Percentiles rank a stretch among this genome's conserved stretches.
These are phyloP conservation scores for Fistulifera pelliculosa DNA, from an alignment of 108 stramenopile genomes.

Conservation along the genomic window DNA sequence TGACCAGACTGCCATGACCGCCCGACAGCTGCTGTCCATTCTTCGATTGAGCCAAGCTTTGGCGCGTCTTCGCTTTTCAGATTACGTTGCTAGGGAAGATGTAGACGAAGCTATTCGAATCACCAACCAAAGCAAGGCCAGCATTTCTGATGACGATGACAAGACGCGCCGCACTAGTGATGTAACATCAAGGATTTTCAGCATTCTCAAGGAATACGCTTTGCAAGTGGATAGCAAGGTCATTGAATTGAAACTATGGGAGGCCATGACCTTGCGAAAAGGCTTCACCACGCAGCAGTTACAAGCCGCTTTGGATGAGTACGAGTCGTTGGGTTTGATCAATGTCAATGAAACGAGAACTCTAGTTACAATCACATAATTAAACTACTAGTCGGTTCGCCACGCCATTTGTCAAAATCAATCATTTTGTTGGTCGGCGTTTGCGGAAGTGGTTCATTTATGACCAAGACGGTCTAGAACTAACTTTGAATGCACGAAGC, in stretches of 20 bases:
- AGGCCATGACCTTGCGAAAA: slow-evolving; percentile 81
- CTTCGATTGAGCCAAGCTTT: slow-evolving; percentile 92
- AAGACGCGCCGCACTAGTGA: slow-evolving; percentile 41
- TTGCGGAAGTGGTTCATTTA: too few relatives aligned
- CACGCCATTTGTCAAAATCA: too few relatives aligned
- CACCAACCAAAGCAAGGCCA: slow-evolving; percentile 85
- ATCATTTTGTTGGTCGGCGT: too few relatives aligned
- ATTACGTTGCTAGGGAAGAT: slow-evolving; percentile 90
- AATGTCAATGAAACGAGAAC: slow-evolving; percentile 65
- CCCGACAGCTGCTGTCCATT: slow-evolving; percentile 95
- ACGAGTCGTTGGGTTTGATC: slow-evolving; percentile 68
- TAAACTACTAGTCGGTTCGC: too few relatives aligned
- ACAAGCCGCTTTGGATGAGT: slow-evolving; percentile 73
- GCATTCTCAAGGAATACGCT: slow-evolving; percentile 69
- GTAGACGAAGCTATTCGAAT: slow-evolving; percentile 97
- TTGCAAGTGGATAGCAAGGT: slow-evolving; percentile 28
- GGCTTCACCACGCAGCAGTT: slow-evolving; percentile 85
- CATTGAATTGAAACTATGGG: slow-evolving; percentile 51
- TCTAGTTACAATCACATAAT: slow-evolving; percentile 21
- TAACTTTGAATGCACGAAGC: too few relatives aligned
- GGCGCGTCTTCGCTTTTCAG: slow-evolving; percentile 90
- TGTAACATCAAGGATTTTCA: slow-evolving; percentile 66
- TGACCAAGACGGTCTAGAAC: too few relatives aligned
- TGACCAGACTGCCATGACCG: slow-evolving; percentile 94
- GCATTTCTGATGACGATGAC: slow-evolving; percentile 18